These are phyloP conservation scores for Solanum paucissectum DNA, from an alignment of 257 asterid species.

Conservation along the genomic window DNA sequence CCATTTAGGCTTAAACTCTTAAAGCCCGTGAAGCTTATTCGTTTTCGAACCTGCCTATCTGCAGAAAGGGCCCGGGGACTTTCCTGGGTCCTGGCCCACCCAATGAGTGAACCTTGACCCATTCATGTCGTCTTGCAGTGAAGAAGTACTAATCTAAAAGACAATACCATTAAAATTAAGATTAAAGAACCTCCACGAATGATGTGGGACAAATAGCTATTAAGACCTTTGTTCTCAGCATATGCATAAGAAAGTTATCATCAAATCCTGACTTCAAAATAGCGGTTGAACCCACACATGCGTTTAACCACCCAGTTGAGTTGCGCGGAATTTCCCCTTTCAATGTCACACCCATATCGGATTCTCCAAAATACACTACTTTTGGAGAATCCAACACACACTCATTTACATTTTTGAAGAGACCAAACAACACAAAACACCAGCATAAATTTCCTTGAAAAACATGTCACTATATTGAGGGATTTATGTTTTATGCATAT, in stretches of 20 bases:
- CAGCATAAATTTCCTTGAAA: too few relatives aligned
- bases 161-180: accelerated
- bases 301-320: not conserved
- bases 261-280: not conserved
- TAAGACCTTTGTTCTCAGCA: not conserved
- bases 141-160: accelerated
- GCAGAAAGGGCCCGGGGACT: not conserved
- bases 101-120: not conserved
- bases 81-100: not conserved
- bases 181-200: not conserved
- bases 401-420: too few relatives aligned
- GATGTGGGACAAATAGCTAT: not conserved
- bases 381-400: too few relatives aligned
- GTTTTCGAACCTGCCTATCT: not conserved
- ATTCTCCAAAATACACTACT: too few relatives aligned
- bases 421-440: too few relatives aligned
- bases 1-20: not conserved
- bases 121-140: not conserved
- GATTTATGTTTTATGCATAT: not conserved
- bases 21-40: not conserved
- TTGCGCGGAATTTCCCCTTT: too few relatives aligned
- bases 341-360: too few relatives aligned
- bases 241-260: not conserved
- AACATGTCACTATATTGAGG: too few relatives aligned
- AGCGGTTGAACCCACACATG: not conserved